Conservation (phyloP, 2,329 filamentous ascomycete species). For the Xylaria sp. region DNA sequence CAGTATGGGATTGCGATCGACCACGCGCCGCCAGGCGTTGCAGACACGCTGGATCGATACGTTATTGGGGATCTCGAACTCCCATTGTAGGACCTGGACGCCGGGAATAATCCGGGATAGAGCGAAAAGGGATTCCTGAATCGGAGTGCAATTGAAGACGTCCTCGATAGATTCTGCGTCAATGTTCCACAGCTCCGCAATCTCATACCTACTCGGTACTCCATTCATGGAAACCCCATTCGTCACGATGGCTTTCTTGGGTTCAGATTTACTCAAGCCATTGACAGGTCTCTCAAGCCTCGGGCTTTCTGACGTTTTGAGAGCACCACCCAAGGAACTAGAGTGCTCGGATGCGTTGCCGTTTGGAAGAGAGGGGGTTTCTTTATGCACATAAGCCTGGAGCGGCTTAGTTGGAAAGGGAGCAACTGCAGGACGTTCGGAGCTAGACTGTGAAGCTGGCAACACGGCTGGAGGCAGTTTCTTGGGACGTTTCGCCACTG, state of each 20-base stretch:
- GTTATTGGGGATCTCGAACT: neutral
- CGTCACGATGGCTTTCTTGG: neutral
- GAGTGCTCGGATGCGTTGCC: neutral
- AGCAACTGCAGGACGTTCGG: neutral
- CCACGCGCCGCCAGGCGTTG: neutral
- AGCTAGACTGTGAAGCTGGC: neutral
- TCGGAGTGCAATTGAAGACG: neutral
- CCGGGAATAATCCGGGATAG: neutral
- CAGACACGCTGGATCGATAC: neutral
- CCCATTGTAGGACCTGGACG: neutral
- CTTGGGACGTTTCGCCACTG: neutral
- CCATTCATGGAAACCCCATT: neutral
- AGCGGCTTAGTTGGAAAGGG: neutral
- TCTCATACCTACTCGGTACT: neutral
- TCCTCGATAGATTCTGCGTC: neutral
- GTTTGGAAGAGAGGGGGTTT: neutral
- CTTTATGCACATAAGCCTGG: neutral
- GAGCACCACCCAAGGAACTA: neutral
- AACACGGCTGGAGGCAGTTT: neutral
- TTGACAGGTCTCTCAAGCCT: neutral
- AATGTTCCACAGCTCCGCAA: neutral
- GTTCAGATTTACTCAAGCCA: neutral
- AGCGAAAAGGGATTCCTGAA: neutral
- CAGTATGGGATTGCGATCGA: neutral
- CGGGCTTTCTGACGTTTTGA: neutral